These are phyloP conservation scores for Colletotrichum incanum DNA, from an alignment of 2,329 filamentous ascomycete species.

Conservation along the genomic window DNA sequence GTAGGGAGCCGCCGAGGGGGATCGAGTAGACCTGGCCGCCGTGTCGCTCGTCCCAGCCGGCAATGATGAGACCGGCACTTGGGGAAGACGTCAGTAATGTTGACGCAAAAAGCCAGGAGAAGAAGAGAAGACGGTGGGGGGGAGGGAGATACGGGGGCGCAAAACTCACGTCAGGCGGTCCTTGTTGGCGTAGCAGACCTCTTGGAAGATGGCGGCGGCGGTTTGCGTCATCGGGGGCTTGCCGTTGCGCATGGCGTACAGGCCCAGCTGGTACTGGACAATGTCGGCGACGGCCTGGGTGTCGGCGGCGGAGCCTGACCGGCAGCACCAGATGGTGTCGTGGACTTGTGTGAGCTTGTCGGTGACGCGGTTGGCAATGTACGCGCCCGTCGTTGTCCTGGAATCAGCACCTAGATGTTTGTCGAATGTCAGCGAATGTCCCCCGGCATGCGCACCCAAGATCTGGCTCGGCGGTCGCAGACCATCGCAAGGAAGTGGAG, in stretches of 20 bases:
- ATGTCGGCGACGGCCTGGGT: conserved; percentile 99
- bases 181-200: conserved; percentile 98
- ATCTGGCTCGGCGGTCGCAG: not conserved
- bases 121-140: not conserved
- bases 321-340: conserved; percentile 99
- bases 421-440: not conserved
- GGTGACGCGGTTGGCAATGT: conserved; percentile 99
- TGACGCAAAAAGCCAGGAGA: too few species aligned
- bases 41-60: conserved; percentile 96
- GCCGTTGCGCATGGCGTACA: conserved; percentile 92
- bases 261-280: conserved; percentile 94
- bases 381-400: conserved; percentile 95
- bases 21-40: conserved; percentile 99
- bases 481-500: too few species aligned
- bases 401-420: conserved; percentile 83
- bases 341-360: conserved; percentile 99
- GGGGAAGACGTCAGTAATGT: conserved; percentile 2
- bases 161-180: conserved; percentile 84
- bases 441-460: not conserved
- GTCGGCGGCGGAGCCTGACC: conserved; percentile 96
- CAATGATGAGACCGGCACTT: conserved; percentile 97
- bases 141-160: too few species aligned
- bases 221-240: conserved; percentile 95
- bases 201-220: conserved; percentile 95
- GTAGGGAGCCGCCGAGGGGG: conserved; percentile 93